These are phyloP conservation scores for Cladorrhinum sp. DNA, from an alignment of 2,329 filamentous ascomycete species.

Conservation along the genomic window DNA sequence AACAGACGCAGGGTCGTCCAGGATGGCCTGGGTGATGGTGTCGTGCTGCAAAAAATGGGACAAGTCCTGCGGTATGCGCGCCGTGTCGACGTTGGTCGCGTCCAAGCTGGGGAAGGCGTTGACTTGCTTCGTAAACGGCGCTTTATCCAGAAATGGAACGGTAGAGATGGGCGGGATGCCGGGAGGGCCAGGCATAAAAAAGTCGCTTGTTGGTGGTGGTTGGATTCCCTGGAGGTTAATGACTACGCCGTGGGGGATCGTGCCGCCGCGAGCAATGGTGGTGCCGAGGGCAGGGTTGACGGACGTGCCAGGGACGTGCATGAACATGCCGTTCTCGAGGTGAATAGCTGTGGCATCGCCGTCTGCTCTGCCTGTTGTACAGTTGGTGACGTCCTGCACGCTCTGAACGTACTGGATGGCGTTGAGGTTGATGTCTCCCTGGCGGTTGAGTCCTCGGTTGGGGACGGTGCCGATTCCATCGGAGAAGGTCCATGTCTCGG, in stretches of 20 bases:
- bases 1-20: constrained; percentile 32
- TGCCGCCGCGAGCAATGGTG: constrained; percentile 37
- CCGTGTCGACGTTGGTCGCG: neutral
- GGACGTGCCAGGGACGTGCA: constrained; percentile 35
- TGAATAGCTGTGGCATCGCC: constrained; percentile 34
- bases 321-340: constrained; percentile 41
- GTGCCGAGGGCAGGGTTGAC: constrained; percentile 21
- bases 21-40: constrained; percentile 34
- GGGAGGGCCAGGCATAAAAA: constrained; percentile 32
- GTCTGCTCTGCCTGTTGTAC: constrained; percentile 25
- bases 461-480: constrained; percentile 34
- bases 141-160: neutral
- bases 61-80: constrained; percentile 1
- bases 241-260: constrained; percentile 43
- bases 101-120: neutral
- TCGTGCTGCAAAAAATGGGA: constrained; percentile 21
- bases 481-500: constrained; percentile 35
- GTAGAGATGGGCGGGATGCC: neutral
- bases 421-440: constrained; percentile 36
- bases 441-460: constrained; percentile 37
- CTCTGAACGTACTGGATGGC: constrained; percentile 38
- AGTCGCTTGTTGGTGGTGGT: constrained; percentile 28
- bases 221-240: constrained; percentile 40
- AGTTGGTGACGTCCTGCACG: constrained; percentile 34
- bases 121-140: neutral